These are phyloP conservation scores for Pythium myriotylum DNA, from an alignment of 352 stramenopile genomes.

Conservation along the genomic window DNA sequence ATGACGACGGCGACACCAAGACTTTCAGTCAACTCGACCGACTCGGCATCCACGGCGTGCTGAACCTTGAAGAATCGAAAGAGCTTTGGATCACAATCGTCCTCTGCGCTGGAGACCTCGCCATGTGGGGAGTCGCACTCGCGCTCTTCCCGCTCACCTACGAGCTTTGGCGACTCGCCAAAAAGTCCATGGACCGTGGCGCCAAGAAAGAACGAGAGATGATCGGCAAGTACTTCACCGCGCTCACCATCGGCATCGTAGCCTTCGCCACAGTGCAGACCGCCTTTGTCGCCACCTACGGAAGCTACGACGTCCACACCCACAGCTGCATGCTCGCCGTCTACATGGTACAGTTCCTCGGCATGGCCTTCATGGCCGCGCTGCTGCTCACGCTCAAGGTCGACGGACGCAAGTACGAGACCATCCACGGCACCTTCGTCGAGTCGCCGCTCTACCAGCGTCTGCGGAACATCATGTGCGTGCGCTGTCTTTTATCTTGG, in stretches of 20 bases:
- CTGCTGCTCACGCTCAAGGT: conserved; percentile 49
- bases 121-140: conserved; percentile 53
- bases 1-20: no score
- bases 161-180: no score
- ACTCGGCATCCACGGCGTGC: conserved; percentile 48
- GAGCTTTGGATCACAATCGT: conserved; percentile 36
- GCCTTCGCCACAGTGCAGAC: conserved; percentile 36
- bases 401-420: conserved; percentile 60
- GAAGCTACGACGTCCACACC: conserved; percentile 56
- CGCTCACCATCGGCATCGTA: conserved; percentile 30
- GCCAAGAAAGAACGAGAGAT: conserved; percentile 40
- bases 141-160: conserved; percentile 61
- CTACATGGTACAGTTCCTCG: conserved; percentile 53
- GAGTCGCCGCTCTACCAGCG: conserved; percentile 64
- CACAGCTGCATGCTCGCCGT: conserved; percentile 43
- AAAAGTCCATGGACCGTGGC: conserved; percentile 67
- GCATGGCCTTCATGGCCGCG: conserved; percentile 57
- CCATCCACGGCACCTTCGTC: conserved; percentile 61
- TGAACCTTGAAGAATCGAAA: conserved; percentile 22
- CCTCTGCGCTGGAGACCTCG: conserved; percentile 48
- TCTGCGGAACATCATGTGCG: conserved; percentile 68
- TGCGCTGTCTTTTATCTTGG: no score
- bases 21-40: conserved; percentile 41
- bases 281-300: conserved; percentile 31
- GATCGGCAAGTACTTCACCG: conserved; percentile 41